These are phyloP conservation scores for Cryptococcus sp. DNA, from an alignment of 1,284 basidiomycete species.

Conservation along the genomic window DNA sequence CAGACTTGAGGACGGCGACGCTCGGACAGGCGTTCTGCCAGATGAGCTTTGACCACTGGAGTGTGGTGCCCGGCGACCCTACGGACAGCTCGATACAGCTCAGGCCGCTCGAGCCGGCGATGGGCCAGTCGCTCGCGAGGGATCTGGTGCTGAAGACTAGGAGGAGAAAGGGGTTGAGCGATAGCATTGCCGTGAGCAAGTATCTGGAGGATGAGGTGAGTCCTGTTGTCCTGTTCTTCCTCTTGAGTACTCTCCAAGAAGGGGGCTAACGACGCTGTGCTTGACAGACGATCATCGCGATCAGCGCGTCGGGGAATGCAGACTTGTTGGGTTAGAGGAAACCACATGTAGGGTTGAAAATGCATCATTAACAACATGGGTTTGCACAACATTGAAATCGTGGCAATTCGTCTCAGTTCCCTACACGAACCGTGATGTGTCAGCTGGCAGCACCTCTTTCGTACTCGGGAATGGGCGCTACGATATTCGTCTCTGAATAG, in stretches of 20 bases:
- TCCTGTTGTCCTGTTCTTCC: not conserved
- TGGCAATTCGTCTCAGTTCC: too few species aligned
- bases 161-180: slow-evolving; percentile 88
- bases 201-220: slow-evolving; percentile 80
- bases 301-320: slow-evolving; percentile 85
- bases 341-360: too few species aligned
- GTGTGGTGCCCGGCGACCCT: slow-evolving; percentile 96
- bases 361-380: too few species aligned
- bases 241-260: not conserved
- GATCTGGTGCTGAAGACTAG: slow-evolving; percentile 96
- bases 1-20: slow-evolving; percentile 92
- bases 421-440: too few species aligned
- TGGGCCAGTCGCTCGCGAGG: slow-evolving; percentile 82
- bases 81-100: slow-evolving; percentile 93
- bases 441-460: too few species aligned
- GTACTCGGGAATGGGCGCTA: too few species aligned
- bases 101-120: slow-evolving; percentile 92
- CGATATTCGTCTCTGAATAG: too few species aligned
- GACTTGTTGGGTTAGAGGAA: slow-evolving; percentile 64
- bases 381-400: too few species aligned
- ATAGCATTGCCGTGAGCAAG: slow-evolving; percentile 89
- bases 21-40: slow-evolving; percentile 96
- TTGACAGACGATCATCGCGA: slow-evolving; percentile 57
- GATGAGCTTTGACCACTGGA: slow-evolving; percentile 97
- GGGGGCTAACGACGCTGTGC: not conserved